Conservation (phyloP, 2,329 filamentous ascomycete genomes). For the Ascocoryne sarcoides region DNA sequence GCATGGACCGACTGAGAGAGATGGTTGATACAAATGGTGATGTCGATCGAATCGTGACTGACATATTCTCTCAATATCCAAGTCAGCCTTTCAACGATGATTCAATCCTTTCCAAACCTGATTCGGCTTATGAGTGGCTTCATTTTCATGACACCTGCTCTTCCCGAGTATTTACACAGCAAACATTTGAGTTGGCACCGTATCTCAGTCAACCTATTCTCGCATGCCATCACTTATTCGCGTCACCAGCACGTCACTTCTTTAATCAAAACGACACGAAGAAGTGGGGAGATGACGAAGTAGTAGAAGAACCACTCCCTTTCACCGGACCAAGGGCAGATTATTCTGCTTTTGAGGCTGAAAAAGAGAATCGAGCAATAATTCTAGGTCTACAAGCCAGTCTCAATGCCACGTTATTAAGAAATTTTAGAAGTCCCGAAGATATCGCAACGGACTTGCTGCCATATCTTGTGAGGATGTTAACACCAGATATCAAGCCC, state of each 20-base stretch:
- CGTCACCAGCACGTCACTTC: conserved; percentile 47
- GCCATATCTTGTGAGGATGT: conserved; percentile 73
- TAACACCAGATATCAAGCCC: conserved; percentile 85
- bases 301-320: conserved; percentile 49
- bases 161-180: conserved; percentile 66
- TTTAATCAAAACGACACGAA: conserved; percentile 37
- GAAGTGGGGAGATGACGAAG: conserved; percentile 34
- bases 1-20: conserved; percentile 62
- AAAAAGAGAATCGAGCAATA: conserved; percentile 67
- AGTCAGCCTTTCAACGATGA: conserved; percentile 89
- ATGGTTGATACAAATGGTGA: conserved; percentile 76
- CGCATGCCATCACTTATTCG: conserved; percentile 87
- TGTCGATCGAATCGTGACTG: conserved; percentile 66
- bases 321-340: conserved; percentile 79
- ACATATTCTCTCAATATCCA: conserved; percentile 82
- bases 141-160: conserved; percentile 85
- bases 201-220: conserved; percentile 83
- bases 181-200: conserved; percentile 85
- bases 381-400: conserved; percentile 68
- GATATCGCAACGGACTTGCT: conserved; percentile 74
- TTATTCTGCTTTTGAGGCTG: conserved; percentile 70
- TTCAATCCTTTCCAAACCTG: conserved; percentile 79
- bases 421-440: conserved; percentile 71
- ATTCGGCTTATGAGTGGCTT: conserved; percentile 78
- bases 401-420: conserved; percentile 60